phyloP scores from a whole-genome alignment of 495 filamentous ascomycete genomes.

The Daldinia concentrica region DNA sequence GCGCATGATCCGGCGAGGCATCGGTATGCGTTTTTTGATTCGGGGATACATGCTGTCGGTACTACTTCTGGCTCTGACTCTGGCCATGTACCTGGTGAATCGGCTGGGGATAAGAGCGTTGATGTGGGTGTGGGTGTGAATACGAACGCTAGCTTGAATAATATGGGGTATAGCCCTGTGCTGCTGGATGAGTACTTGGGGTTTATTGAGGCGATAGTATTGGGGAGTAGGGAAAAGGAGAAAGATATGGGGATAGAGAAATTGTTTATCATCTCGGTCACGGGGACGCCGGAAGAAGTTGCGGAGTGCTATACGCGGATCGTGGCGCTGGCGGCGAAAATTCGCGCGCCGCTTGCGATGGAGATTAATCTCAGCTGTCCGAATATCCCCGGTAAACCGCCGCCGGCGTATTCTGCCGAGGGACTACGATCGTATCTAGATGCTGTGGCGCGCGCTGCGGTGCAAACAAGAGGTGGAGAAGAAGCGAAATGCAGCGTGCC shows the following conservation, averaged over 20 bases:
- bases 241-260: constrained; percentile 45
- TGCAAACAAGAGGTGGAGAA: background rate
- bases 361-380: constrained; percentile 80
- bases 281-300: constrained; percentile 64
- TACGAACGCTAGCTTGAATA: constrained; percentile 69
- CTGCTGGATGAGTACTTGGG: constrained; percentile 72
- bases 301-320: constrained; percentile 53
- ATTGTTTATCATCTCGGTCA: constrained; percentile 73
- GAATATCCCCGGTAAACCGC: constrained; percentile 71
- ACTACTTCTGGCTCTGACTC: background rate
- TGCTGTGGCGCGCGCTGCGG: constrained; percentile 37
- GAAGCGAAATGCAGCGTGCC: constrained; percentile 35
- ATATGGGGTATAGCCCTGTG: constrained; percentile 74
- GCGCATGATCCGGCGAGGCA: constrained; percentile 66
- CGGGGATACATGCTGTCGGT: constrained; percentile 52
- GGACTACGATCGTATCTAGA: constrained; percentile 60
- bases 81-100: background rate
- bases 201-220: constrained; percentile 48
- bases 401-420: constrained; percentile 68
- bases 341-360: constrained; percentile 58
- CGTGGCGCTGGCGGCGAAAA: constrained; percentile 1
- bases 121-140: background rate
- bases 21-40: constrained; percentile 71
- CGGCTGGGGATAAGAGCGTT: background rate
- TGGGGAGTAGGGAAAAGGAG: constrained; percentile 31